Percentiles rank a stretch among this genome's conserved stretches.
Evolutionary conservation across 2,329 filamentous ascomycete genomes (phyloP).

Genomic region (Scopulariopsis brevicaulis): DNA sequence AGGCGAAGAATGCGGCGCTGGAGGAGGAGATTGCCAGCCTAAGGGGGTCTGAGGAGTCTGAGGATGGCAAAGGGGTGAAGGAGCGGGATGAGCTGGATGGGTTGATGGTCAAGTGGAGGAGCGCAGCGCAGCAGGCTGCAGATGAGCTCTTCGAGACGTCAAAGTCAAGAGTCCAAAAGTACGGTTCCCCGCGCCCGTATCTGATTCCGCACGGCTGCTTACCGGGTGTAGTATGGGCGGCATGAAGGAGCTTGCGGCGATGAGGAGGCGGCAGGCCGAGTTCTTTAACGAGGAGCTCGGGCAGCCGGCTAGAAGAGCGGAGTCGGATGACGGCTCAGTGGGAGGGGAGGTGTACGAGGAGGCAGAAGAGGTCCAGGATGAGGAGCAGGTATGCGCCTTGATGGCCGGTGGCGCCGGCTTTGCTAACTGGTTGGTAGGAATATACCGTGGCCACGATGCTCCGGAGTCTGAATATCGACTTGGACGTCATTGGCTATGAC

Average conservation of each 20-base stretch:
- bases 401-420: too few species aligned
- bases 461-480: constrained; percentile 8
- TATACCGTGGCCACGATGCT: constrained; percentile 10
- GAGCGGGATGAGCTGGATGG: constrained; percentile 5
- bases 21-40: constrained; percentile 7
- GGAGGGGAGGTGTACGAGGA: neutral
- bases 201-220: neutral
- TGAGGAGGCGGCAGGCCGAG: neutral
- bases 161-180: constrained; percentile 1
- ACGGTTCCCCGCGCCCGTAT: neutral
- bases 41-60: constrained; percentile 1
- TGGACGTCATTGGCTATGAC: constrained; percentile 11
- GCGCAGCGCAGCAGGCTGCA: constrained; percentile 8
- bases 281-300: neutral
- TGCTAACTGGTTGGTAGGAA: constrained; percentile 1
- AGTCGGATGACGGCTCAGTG: neutral
- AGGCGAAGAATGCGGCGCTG: constrained; percentile 4
- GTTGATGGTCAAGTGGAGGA: constrained; percentile 9
- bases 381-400: neutral
- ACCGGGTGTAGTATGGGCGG: neutral
- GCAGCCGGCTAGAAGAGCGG: neutral
- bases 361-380: neutral
- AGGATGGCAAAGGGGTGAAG: neutral
- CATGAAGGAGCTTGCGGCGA: neutral
- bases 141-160: constrained; percentile 8